Evolutionary conservation across 192 early-diverging fungal species (phyloP).

Genomic region (Lobosporangium transversale): DNA sequence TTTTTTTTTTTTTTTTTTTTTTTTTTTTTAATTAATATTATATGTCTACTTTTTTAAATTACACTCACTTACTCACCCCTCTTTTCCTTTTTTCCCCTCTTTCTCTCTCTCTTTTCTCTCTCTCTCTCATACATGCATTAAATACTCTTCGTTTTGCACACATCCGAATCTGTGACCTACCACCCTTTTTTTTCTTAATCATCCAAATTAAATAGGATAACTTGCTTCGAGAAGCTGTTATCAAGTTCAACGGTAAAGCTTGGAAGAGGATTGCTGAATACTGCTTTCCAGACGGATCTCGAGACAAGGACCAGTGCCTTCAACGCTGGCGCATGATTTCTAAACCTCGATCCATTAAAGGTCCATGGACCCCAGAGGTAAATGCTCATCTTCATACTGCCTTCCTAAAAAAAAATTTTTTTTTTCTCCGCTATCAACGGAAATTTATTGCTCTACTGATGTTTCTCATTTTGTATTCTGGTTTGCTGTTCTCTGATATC

Average conservation of each 20-base stretch:
- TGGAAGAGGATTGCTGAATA: slow-evolving; percentile 52
- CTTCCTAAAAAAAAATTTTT: too few species aligned
- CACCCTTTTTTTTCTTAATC: neutral
- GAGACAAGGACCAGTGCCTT: slow-evolving; percentile 53
- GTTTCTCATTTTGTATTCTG: neutral
- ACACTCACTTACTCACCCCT: neutral
- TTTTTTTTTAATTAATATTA: too few species aligned
- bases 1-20: too few species aligned
- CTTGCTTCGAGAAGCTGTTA: slow-evolving; percentile 42
- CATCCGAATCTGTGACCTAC: slow-evolving; percentile 1
- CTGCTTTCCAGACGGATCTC: slow-evolving; percentile 48
- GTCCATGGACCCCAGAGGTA: slow-evolving; percentile 54
- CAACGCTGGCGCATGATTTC: slow-evolving; percentile 55
- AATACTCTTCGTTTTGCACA: too few species aligned
- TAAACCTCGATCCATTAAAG: slow-evolving; percentile 50
- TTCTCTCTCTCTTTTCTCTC: neutral
- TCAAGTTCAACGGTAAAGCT: slow-evolving; percentile 54
- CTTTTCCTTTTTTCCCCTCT: neutral
- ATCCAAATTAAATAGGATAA: slow-evolving; percentile 18
- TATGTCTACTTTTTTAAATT: too few species aligned
- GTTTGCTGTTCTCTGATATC: neutral
- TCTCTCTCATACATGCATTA: neutral
- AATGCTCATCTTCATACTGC: neutral
- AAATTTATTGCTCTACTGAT: neutral
- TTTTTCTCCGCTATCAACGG: neutral